These are phyloP conservation scores for Hyaloscypha finlandica DNA, from an alignment of 495 filamentous ascomycete species.

Conservation along the genomic window DNA sequence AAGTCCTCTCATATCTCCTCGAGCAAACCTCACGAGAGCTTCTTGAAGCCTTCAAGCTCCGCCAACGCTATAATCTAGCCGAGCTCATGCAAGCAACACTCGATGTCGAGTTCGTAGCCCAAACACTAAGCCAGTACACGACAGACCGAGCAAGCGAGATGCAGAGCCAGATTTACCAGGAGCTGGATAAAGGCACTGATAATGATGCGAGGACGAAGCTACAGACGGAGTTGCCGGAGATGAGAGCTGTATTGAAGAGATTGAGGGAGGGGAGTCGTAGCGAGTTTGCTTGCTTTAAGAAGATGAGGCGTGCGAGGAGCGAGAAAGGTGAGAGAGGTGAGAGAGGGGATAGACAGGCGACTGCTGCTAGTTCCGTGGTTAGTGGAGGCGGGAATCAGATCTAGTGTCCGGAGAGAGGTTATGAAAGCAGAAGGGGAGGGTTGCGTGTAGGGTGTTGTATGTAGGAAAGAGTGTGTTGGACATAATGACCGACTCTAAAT, in stretches of 20 bases:
- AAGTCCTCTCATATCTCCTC: conserved; percentile 78
- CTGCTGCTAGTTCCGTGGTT: background rate
- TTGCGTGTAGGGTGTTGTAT: background rate
- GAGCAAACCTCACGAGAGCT: conserved; percentile 73
- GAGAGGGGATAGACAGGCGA: background rate
- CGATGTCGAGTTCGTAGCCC: conserved; percentile 94
- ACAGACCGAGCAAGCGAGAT: conserved; percentile 76
- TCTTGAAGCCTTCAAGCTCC: conserved; percentile 67
- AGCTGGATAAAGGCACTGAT: conserved; percentile 83
- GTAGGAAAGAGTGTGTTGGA: too few species aligned
- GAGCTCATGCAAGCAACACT: conserved; percentile 94
- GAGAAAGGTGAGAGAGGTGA: background rate
- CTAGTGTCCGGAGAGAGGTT: background rate
- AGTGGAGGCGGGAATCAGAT: background rate
- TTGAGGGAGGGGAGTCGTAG: conserved; percentile 79
- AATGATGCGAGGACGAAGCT: conserved; percentile 76
- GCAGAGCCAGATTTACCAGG: conserved; percentile 86
- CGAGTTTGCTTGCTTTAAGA: conserved; percentile 82
- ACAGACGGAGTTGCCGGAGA: conserved; percentile 84
- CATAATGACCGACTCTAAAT: too few species aligned
- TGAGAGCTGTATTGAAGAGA: conserved; percentile 81
- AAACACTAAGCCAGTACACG: conserved; percentile 85
- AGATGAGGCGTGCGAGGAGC: conserved; percentile 29
- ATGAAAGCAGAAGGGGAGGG: background rate
- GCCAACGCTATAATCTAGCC: conserved; percentile 69